Base-by-base conservation (phyloP, 129 eudicot genomes). In the Saussurea involucrata region DNA sequence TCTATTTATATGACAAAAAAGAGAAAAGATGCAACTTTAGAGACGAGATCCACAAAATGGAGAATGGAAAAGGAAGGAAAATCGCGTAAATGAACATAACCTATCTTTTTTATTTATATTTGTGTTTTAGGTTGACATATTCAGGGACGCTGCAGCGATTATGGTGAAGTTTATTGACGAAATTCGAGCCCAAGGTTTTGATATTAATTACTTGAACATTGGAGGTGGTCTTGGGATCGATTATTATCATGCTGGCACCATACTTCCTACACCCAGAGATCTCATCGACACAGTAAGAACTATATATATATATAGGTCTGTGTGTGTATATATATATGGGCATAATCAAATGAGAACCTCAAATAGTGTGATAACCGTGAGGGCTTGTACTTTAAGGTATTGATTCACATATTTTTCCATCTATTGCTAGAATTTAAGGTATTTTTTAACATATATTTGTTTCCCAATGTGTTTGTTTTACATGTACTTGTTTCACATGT, bases 211-310 rank as follows among this genome's bases (percentile, higher is more conserved):
- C 86, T 87, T 93, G 70, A 93, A 93, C 83, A 93, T 91, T 58
- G 98, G 98, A 84, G 98, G 97, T 74, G 98, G 98, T 71, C 80
- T 93, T 8, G 97, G 97, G 70, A 93, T 93, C 2, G 98, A 93
- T 77, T 93, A 93, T 76, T 81, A 93, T 84, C 98, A 90, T 69
- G 79, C 90, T 0, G 97, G 98, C 73, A 93, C 98, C 33, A 78
- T 90, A 24, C 93, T 93, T 87, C 97, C 98, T 4, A 77, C 91
- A 24, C 98, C 98, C 22, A 88, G 95, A 79, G 95, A 90, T 81
- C 92, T 93, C 6, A 89, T 93, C 15, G 85, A 90, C 76, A 90
- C 97, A 6, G 98, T 87, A 79, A 85, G 89, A 57, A 66, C 68
- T 78, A 27, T 36, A 15, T 2, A 17, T 37, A 21, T 49, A 12